phyloP scores from a whole-genome alignment of 2,329 filamentous ascomycete species.

The Clarireedia paspali region DNA sequence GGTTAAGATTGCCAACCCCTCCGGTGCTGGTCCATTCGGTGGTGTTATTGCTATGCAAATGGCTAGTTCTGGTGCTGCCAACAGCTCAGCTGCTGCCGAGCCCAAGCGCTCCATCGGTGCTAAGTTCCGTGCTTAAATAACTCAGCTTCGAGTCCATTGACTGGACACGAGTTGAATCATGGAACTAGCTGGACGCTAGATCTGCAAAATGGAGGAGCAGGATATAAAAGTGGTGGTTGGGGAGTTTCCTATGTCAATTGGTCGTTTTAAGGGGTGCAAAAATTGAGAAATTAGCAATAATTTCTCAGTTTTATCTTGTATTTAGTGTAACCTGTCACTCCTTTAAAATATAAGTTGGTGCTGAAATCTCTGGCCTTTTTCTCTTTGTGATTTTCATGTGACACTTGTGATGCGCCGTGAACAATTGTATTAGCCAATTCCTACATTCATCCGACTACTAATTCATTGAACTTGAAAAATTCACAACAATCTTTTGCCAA shows the following conservation, averaged over 20 bases:
- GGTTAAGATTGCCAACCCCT: slow-evolving; percentile 54
- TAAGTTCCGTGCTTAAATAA: slow-evolving; percentile 11
- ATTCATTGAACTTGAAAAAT: too few species aligned
- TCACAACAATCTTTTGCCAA: too few species aligned
- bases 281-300: not conserved
- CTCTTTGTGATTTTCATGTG: too few species aligned
- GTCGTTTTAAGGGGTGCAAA: not conserved
- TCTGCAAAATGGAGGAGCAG: not conserved
- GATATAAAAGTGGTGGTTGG: not conserved
- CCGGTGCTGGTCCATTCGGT: slow-evolving; percentile 54
- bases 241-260: not conserved
- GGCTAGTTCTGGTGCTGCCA: slow-evolving; percentile 10
- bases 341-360: not conserved
- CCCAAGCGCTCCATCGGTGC: slow-evolving; percentile 7
- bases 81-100: not conserved
- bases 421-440: too few species aligned
- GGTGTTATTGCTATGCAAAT: slow-evolving; percentile 51
- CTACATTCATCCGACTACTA: too few species aligned
- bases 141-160: not conserved
- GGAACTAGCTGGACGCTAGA: not conserved
- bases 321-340: not conserved
- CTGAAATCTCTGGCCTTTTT: not conserved
- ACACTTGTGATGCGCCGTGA: too few species aligned
- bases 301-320: not conserved
- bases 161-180: not conserved